These are phyloP conservation scores for Sarcodon aspratus DNA, from an alignment of 768 basidiomycete species.

Conservation along the genomic window DNA sequence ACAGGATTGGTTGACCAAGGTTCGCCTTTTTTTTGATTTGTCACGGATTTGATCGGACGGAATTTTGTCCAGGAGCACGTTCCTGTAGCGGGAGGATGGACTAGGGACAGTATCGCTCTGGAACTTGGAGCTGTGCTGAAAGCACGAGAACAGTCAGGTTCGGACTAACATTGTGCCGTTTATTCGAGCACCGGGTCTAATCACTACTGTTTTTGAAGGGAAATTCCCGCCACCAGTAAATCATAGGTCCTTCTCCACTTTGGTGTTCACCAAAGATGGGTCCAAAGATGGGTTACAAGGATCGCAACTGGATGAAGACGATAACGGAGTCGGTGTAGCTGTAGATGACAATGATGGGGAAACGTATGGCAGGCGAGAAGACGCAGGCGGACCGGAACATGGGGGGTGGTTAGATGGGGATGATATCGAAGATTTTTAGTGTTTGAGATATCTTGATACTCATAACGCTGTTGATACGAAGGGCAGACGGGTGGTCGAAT, in stretches of 20 bases:
- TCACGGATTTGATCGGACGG: neutral
- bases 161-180: slow-evolving; percentile 2
- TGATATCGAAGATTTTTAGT: slow-evolving; percentile 22
- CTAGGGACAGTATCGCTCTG: slow-evolving; percentile 33
- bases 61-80: slow-evolving; percentile 1
- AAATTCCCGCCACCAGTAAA: slow-evolving; percentile 12
- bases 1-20: slow-evolving; percentile 41
- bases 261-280: slow-evolving; percentile 27
- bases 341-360: slow-evolving; percentile 19
- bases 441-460: neutral
- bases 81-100: slow-evolving; percentile 32
- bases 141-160: slow-evolving; percentile 24
- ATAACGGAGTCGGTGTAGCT: slow-evolving; percentile 3
- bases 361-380: slow-evolving; percentile 22
- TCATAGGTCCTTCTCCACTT: slow-evolving; percentile 39
- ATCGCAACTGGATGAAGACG: slow-evolving; percentile 10
- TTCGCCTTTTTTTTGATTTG: slow-evolving; percentile 4
- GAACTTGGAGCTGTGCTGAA: slow-evolving; percentile 53
- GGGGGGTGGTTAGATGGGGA: slow-evolving; percentile 22
- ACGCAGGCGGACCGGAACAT: slow-evolving; percentile 17
- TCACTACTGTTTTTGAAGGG: neutral
- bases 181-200: slow-evolving; percentile 8
- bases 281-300: neutral
- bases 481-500: no score
- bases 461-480: no score